Evolutionary conservation across 345 rosid genomes (phyloP), one percentile per base, ranked within the genome.

Genomic region (Ricinus communis): DNA sequence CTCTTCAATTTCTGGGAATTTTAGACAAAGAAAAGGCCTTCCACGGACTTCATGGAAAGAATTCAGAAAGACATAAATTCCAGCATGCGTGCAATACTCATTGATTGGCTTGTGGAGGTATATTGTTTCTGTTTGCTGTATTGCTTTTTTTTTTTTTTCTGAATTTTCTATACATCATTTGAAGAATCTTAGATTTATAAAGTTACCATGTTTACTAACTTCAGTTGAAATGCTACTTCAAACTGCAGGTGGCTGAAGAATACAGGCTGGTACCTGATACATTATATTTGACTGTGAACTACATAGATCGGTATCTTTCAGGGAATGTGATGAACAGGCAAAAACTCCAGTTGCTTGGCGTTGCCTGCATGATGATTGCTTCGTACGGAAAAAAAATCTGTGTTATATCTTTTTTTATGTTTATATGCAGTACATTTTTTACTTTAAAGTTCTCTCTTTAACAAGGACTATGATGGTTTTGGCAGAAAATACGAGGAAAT

Each of bases 41-140:
- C 88, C 1, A 60, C 79, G 5, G 90, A 95, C 63, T 95, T 83
- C 78, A 89, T 92, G 93, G 99, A 90, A 69, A 82, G 53, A 62
- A 69, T 87, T 65, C 99, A 92, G 79, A 90, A 87, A 71, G 99
- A 92, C n/a, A 83, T 92, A 65, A 92, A 87, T 31, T 60, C 87
- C 18, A 95, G 84, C 81, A 95, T 92, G 97, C 91, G 99, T 0
- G 85, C 91, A 58, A 89, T 92, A 71, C 67, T 95, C 45, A 76
- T 95, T 66, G 99, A 95, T 81, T 95, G 99, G 99, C 97, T 95
- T 59, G 91, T 92, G 68, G 97, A 95, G 93, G 97, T 93, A 82
- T 79, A 18, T 75, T 61, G 11, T 45, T 66, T 62, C 31, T 54
- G n/a, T n/a, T 2, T 40, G 24, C 21, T 46, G 31, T 31, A n/a